Conservation (phyloP, 2,329 filamentous ascomycete species). For the Neocucurbitaria cava region DNA sequence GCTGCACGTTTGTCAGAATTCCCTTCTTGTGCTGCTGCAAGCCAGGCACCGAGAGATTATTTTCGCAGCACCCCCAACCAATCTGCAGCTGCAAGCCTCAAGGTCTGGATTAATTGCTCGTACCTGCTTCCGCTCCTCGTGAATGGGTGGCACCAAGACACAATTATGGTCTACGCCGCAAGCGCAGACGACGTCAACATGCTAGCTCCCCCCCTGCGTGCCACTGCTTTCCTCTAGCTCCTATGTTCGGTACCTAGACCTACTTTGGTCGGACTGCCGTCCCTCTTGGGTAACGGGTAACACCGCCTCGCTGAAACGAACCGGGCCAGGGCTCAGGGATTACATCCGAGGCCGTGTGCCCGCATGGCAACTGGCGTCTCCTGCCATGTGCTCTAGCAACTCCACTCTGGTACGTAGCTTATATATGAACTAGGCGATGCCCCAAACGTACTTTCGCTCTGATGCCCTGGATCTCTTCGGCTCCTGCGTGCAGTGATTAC, state of each 20-base stretch:
- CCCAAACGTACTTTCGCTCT: slow-evolving; percentile 5
- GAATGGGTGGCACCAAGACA: not conserved
- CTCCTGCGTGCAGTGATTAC: slow-evolving; percentile 5
- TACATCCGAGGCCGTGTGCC: slow-evolving; percentile 24
- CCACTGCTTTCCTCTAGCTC: not conserved
- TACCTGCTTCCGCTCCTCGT: not conserved
- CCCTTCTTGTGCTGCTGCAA: no score
- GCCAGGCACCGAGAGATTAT: not conserved
- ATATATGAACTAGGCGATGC: slow-evolving; percentile 25
- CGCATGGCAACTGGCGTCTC: slow-evolving; percentile 24
- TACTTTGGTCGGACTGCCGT: slow-evolving; percentile 16
- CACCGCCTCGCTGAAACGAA: slow-evolving; percentile 27
- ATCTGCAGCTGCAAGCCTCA: not conserved
- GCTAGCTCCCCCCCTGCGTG: not conserved
- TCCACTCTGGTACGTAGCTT: no score
- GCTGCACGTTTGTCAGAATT: not conserved
- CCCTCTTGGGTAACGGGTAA: slow-evolving; percentile 18
- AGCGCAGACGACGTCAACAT: not conserved
- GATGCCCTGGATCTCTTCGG: slow-evolving; percentile 11
- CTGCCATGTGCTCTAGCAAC: slow-evolving; percentile 23
- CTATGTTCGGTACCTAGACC: slow-evolving; percentile 1
- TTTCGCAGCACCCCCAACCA: no score
- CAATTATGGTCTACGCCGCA: not conserved
- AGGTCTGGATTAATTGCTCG: not conserved
- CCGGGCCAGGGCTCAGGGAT: slow-evolving; percentile 18